Conservation (phyloP, 106 monocot species). For the Allium cepa region DNA sequence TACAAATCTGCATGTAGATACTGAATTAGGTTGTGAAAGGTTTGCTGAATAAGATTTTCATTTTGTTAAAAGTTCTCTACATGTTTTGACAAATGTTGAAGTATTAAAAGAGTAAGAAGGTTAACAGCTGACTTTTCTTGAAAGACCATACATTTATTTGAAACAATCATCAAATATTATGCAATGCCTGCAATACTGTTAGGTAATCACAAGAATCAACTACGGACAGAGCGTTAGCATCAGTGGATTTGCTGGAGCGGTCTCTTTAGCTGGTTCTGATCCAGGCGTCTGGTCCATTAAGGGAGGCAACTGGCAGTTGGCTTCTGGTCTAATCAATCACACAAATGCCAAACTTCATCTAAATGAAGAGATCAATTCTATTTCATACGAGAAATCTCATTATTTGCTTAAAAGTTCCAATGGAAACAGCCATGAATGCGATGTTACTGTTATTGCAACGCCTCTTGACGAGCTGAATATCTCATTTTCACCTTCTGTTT, state of each 20-base stretch:
- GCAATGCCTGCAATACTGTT: background rate
- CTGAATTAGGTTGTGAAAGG: no score
- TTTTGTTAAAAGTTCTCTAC: no score
- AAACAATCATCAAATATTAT: no score
- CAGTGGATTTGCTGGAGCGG: constrained; percentile 91
- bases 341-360: constrained; percentile 60
- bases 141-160: no score
- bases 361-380: constrained; percentile 53
- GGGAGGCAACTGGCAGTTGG: constrained; percentile 86
- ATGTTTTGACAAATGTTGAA: no score
- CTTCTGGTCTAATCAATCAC: constrained; percentile 62
- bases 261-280: constrained; percentile 87
- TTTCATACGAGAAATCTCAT: constrained; percentile 34
- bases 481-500: constrained; percentile 60
- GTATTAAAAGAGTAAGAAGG: no score
- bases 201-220: constrained; percentile 95
- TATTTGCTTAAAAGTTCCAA: constrained; percentile 55
- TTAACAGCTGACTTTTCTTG: no score
- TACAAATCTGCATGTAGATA: no score
- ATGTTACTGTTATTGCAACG: constrained; percentile 64
- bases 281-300: constrained; percentile 71
- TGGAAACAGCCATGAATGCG: constrained; percentile 55
- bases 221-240: constrained; percentile 81
- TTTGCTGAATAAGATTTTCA: no score
- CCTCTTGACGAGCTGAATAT: constrained; percentile 93